Evolutionary conservation across 2,329 filamentous ascomycete species (phyloP), one percentile per base, ranked within the genome.

Genomic region (Elsinoe batatas): DNA sequence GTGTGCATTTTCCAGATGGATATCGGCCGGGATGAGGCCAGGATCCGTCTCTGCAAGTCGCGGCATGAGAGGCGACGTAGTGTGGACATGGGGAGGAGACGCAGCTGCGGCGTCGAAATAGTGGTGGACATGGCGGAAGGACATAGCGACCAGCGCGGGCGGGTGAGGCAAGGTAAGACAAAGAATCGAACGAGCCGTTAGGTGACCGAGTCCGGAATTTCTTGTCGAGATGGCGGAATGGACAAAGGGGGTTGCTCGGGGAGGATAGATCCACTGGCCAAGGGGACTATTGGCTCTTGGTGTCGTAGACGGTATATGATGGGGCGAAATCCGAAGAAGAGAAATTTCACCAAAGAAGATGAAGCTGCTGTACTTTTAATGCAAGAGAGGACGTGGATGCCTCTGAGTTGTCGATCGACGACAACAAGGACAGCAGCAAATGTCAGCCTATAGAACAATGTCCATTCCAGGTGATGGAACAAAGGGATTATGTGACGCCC

Each of bases 141-240:
- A 57, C 58, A 60, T 60, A 51, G 51, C 55, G 58, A 56, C 57
- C 58, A 47, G 57, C 57, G 57, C 57, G 37, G 54, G 18, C 38
- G 35, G 11, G 26, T 42, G 37, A 43, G 40, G 22, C 13, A 20
- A 53, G 20, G 32, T 44, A 18, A 53, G 47, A 57, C 46, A 57
- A 57, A 53, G 44, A 44, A 57, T 30, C 36, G 36, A 26, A 53
- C n/a, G 26, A 33, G 35, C 42, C 12, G 43, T 40, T 51, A 53
- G 50, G 22, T 58, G 35, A 26, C 56, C 56, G 53, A 59, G 53
- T 58, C 56, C 58, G 56, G 58, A 56, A 43, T 17, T 38, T 43
- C 20, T 37, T 56, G 55, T 33, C 47, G 38, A 47, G 33, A 38
- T 35, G 47, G 47, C 47, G 33, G 15, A 35, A 18, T 36, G 32